These are phyloP conservation scores for Arthroderma sp. DNA, from an alignment of 2,329 filamentous ascomycete genomes.

Conservation along the genomic window DNA sequence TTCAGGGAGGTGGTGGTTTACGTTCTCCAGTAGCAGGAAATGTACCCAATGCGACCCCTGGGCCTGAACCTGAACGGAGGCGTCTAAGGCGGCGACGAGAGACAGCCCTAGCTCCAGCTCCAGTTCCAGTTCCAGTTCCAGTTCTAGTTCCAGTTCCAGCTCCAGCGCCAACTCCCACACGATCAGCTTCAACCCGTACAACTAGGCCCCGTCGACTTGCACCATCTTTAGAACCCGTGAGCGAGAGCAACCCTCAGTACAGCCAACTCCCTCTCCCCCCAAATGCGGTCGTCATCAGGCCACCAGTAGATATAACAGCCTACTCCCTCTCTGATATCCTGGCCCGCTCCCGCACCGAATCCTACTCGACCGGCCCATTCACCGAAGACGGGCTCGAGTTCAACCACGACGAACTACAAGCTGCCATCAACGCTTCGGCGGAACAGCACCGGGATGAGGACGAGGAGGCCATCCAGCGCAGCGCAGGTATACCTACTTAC, in stretches of 20 bases:
- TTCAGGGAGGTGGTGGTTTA: no score
- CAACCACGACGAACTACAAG: slow-evolving; percentile 8
- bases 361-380: slow-evolving; percentile 5
- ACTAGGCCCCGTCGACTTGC: not conserved
- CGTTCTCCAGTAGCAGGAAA: no score
- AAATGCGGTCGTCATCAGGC: not conserved
- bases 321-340: slow-evolving; percentile 9
- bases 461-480: slow-evolving; percentile 12
- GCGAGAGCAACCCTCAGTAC: not conserved
- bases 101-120: not conserved
- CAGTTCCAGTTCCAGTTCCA: not conserved
- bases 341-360: slow-evolving; percentile 5
- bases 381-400: slow-evolving; percentile 3
- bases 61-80: not conserved
- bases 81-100: not conserved
- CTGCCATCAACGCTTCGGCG: slow-evolving; percentile 11
- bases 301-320: not conserved
- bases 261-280: not conserved
- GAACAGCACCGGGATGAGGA: slow-evolving; percentile 10
- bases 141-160: not conserved
- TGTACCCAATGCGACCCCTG: no score
- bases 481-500: slow-evolving; percentile 10
- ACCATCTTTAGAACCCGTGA: not conserved
- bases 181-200: not conserved
- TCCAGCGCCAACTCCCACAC: not conserved